Percentiles rank a stretch among this genome's conserved stretches.
phyloP scores from a whole-genome alignment of 2,329 filamentous ascomycete genomes.

The Pseudocercospora crystallina region DNA sequence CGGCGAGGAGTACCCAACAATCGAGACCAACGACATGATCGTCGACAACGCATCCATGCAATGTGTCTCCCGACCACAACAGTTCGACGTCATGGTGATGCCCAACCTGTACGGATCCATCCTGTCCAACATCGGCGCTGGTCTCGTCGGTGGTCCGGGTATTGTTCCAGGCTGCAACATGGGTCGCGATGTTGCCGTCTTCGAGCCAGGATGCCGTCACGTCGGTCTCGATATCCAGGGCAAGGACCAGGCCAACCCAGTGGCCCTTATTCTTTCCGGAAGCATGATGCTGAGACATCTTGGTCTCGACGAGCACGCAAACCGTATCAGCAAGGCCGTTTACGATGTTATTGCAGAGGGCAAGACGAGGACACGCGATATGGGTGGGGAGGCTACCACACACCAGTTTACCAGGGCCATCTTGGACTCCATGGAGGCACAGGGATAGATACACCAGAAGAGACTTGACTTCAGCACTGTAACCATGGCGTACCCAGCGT shows the following conservation, averaged over 20 bases:
- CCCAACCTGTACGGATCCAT: constrained; percentile 99
- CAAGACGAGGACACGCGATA: constrained; percentile 86
- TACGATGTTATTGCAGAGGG: constrained; percentile 84
- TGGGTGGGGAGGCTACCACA: constrained; percentile 87
- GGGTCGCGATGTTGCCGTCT: constrained; percentile 96
- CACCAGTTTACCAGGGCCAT: constrained; percentile 95
- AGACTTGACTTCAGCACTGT: constrained; percentile 1
- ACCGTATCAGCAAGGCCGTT: constrained; percentile 90
- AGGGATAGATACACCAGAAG: constrained; percentile 9
- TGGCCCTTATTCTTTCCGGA: constrained; percentile 88
- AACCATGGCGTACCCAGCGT: constrained; percentile 13
- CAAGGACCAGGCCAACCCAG: constrained; percentile 99
- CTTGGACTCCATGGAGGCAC: constrained; percentile 84
- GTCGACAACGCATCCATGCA: constrained; percentile 99
- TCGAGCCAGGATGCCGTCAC: constrained; percentile 98
- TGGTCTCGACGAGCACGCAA: constrained; percentile 95
- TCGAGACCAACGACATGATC: constrained; percentile 99
- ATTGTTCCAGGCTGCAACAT: constrained; percentile 99
- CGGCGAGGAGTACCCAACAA: constrained; percentile 90
- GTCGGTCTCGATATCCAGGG: constrained; percentile 99
- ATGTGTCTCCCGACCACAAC: constrained; percentile 91
- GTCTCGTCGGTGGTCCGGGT: constrained; percentile 92
- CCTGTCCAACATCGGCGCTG: constrained; percentile 96
- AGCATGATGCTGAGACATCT: constrained; percentile 97
- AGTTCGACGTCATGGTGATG: constrained; percentile 99